phyloP scores from a whole-genome alignment of 352 stramenopile species.

The Globisporangium cederbergense region DNA sequence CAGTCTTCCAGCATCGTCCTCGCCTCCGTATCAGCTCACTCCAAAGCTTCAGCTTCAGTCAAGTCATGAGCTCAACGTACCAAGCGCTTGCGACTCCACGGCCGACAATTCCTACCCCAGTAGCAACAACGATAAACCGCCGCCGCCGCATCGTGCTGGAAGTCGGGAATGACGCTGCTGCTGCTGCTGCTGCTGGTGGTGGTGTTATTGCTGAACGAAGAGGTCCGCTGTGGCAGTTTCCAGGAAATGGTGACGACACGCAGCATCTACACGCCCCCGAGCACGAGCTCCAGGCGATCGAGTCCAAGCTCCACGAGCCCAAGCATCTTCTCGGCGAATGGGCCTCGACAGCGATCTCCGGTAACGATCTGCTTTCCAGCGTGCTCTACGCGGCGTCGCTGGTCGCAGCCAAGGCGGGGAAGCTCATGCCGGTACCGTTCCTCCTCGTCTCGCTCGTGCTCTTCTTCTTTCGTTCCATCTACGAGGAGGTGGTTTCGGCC shows the following conservation, averaged over 20 bases:
- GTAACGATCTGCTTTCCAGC: constrained; percentile 88
- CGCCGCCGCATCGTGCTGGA: constrained; percentile 45
- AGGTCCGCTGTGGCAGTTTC: constrained; percentile 38
- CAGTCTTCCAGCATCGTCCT: background rate
- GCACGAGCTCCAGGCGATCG: constrained; percentile 31
- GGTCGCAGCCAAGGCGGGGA: constrained; percentile 52
- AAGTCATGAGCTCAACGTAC: background rate
- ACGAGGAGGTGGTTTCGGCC: constrained; percentile 84
- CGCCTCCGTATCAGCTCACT: background rate
- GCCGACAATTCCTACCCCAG: background rate
- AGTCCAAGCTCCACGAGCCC: constrained; percentile 27
- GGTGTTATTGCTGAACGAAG: background rate
- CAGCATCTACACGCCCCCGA: constrained; percentile 33
- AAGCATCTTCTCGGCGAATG: constrained; percentile 51
- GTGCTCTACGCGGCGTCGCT: constrained; percentile 61
- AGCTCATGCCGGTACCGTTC: constrained; percentile 79
- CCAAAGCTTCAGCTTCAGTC: background rate
- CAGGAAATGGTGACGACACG: constrained; percentile 20
- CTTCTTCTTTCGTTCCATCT: constrained; percentile 75
- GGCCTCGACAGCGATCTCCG: constrained; percentile 77
- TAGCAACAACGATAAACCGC: constrained; percentile 9
- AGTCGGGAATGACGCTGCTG: constrained; percentile 22
- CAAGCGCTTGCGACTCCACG: constrained; percentile 1
- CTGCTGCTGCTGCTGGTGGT: background rate
- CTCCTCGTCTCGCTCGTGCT: constrained; percentile 62